phyloP scores from a whole-genome alignment of 192 early-diverging fungal genomes.

The Lobosporangium transversale region DNA sequence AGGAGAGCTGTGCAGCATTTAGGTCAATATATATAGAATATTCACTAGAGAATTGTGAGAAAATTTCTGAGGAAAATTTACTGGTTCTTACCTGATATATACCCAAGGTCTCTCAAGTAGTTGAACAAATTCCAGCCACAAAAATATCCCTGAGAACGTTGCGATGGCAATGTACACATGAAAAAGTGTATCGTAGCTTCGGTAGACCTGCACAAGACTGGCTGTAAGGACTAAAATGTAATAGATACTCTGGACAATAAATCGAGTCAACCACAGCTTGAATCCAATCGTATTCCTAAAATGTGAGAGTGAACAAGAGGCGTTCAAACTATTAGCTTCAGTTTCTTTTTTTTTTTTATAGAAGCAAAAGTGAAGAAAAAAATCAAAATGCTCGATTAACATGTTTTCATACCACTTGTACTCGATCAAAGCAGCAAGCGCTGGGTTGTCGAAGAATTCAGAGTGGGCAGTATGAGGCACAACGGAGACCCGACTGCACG shows the following conservation, averaged over 20 bases:
- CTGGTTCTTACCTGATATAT: constrained; percentile 2
- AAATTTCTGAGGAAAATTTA: neutral
- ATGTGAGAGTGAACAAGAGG: neutral
- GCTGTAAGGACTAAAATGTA: constrained; percentile 11
- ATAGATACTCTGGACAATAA: constrained; percentile 5
- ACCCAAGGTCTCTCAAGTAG: neutral
- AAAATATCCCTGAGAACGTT: neutral
- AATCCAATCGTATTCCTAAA: constrained; percentile 25
- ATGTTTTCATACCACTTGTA: constrained; percentile 19
- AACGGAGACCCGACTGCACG: neutral
- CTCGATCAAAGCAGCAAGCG: constrained; percentile 16
- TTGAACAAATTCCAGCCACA: constrained; percentile 17
- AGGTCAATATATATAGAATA: neutral
- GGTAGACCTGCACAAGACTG: neutral
- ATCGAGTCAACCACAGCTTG: constrained; percentile 13
- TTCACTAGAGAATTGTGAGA: neutral
- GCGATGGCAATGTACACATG: constrained; percentile 5
- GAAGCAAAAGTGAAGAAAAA: too few species aligned
- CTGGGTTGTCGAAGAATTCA: constrained; percentile 10
- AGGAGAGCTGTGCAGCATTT: neutral
- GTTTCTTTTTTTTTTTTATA: neutral
- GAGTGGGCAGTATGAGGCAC: neutral
- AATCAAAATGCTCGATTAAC: neutral
- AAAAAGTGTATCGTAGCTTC: neutral
- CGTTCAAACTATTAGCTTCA: too few species aligned